A percentile compares a stretch with the other conserved stretches of the same genome.
Conservation (phyloP, 2,329 filamentous ascomycete genomes). For the Dendrostoma leiphaemia region DNA sequence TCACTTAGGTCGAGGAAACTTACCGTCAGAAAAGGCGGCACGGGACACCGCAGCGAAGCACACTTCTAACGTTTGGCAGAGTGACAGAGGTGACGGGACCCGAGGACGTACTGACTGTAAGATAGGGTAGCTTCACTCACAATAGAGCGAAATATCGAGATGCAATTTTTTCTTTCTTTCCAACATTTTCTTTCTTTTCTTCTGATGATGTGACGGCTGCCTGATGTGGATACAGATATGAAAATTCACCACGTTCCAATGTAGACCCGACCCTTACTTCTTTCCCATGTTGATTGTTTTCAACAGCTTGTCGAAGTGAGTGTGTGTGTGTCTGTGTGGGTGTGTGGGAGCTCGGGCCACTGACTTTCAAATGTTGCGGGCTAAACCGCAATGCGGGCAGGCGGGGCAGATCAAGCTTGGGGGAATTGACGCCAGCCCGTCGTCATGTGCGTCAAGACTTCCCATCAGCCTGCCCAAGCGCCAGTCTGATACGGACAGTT, state of each 20-base stretch:
- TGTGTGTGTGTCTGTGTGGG: neutral
- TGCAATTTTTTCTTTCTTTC: neutral
- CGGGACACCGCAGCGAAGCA: neutral
- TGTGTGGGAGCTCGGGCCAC: neutral
- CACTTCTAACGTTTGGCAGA: constrained; percentile 5
- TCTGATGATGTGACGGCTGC: no score
- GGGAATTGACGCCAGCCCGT: neutral
- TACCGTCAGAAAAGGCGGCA: constrained; percentile 4
- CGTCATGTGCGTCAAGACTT: neutral
- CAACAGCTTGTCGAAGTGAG: neutral
- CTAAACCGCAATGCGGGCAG: neutral
- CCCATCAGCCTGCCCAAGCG: neutral
- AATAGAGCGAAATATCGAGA: constrained; percentile 7
- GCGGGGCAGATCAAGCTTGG: neutral
- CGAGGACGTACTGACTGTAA: constrained; percentile 19
- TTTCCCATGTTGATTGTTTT: neutral
- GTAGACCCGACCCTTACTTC: no score
- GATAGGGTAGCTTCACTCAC: constrained; percentile 19
- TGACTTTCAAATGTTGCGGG: neutral
- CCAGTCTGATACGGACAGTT: neutral
- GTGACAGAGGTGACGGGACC: constrained; percentile 5
- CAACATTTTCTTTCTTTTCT: neutral
- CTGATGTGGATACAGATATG: no score
- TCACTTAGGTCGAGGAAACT: constrained; percentile 2
- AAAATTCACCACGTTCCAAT: no score